Conservation (phyloP, 23 red algal species). For the Cyanidioschyzon merolae region DNA sequence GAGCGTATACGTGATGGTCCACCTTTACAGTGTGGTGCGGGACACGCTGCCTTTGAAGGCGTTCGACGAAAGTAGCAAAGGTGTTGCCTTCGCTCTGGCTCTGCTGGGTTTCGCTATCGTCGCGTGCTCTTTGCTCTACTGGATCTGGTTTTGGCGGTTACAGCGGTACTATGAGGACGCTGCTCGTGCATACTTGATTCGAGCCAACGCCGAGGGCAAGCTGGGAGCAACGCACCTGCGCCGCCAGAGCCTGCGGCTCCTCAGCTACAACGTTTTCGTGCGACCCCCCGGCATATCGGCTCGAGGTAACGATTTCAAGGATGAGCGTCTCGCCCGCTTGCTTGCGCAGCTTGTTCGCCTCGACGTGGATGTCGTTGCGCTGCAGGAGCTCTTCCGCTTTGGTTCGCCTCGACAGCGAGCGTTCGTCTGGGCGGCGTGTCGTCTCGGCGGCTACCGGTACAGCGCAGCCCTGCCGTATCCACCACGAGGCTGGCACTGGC, state of each 20-base stretch:
- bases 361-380: slow-evolving; percentile 20
- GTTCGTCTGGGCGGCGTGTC: not conserved
- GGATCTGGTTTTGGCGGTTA: not conserved
- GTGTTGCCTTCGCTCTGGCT: no score
- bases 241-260: not conserved
- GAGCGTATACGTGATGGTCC: no score
- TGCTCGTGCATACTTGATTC: not conserved
- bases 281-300: slow-evolving; percentile 17
- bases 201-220: not conserved
- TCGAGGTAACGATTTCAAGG: slow-evolving; percentile 30
- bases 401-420: slow-evolving; percentile 14
- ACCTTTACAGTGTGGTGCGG: no score
- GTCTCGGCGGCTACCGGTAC: slow-evolving; percentile 22
- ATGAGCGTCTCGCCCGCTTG: slow-evolving; percentile 13
- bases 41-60: no score
- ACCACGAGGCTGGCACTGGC: not conserved
- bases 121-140: no score
- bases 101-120: no score
- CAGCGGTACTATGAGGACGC: not conserved
- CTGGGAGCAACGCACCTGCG: not conserved
- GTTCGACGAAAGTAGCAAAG: no score
- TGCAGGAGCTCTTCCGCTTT: slow-evolving; percentile 22
- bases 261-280: slow-evolving; percentile 30
- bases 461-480: slow-evolving; percentile 14
- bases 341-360: not conserved